Evolutionary conservation across 2,329 filamentous ascomycete genomes (phyloP).

Genomic region (Arthroderma sp.): DNA sequence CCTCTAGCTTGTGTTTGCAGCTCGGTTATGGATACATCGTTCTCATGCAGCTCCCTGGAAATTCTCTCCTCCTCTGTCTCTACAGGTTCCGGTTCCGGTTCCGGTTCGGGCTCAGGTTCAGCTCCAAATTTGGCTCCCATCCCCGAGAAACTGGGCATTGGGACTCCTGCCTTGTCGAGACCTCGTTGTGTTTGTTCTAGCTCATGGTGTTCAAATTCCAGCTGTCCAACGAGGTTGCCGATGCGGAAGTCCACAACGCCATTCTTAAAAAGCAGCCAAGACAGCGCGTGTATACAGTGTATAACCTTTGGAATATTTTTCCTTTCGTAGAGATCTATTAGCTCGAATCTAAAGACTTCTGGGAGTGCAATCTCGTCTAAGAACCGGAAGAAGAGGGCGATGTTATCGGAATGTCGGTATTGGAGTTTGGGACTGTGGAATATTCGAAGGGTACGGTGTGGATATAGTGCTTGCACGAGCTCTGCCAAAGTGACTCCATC

Average conservation of each 20-base stretch:
- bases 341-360: slow-evolving; percentile 90
- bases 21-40: slow-evolving; percentile 59
- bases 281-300: slow-evolving; percentile 93
- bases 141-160: slow-evolving; percentile 94
- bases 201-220: slow-evolving; percentile 96
- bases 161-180: slow-evolving; percentile 85
- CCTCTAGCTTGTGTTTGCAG: slow-evolving; percentile 80
- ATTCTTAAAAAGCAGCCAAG: slow-evolving; percentile 92
- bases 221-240: slow-evolving; percentile 87
- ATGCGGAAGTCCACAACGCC: slow-evolving; percentile 93
- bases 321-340: slow-evolving; percentile 97
- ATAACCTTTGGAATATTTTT: slow-evolving; percentile 99
- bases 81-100: slow-evolving; percentile 56
- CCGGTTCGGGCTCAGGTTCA: slow-evolving; percentile 58
- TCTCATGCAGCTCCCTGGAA: slow-evolving; percentile 66
- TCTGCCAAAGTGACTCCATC: slow-evolving; percentile 92
- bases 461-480: slow-evolving; percentile 78
- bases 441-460: slow-evolving; percentile 63
- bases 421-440: slow-evolving; percentile 78
- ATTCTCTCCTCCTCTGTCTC: slow-evolving; percentile 87
- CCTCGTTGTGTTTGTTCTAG: slow-evolving; percentile 95
- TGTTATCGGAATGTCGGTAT: slow-evolving; percentile 94
- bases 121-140: slow-evolving; percentile 94
- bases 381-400: slow-evolving; percentile 89
- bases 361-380: slow-evolving; percentile 84